Conservation (phyloP, 257 asterid species). For the Jasminum sambac region DNA sequence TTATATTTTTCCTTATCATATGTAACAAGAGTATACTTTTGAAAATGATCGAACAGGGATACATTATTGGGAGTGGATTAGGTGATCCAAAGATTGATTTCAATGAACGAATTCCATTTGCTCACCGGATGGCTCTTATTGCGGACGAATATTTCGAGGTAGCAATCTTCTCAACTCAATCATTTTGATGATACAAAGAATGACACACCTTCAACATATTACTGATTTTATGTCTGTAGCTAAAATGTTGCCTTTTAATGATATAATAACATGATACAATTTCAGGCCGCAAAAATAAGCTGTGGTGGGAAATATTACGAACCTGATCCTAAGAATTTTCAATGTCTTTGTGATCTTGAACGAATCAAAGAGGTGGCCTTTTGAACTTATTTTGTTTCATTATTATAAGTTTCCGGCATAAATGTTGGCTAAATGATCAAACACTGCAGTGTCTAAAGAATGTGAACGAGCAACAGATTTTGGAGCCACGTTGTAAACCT, state of each 20-base stretch:
- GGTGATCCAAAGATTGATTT: neutral
- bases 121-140: constrained; percentile 51
- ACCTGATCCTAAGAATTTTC: constrained; percentile 36
- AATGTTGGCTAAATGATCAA: neutral
- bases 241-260: neutral
- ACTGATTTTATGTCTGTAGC: neutral
- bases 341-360: constrained; percentile 33
- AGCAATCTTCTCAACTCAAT: neutral
- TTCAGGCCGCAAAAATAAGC: constrained; percentile 42
- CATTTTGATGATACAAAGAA: neutral
- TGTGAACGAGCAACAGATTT: neutral
- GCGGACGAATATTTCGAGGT: constrained; percentile 52
- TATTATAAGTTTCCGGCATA: neutral
- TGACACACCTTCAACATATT: neutral
- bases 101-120: constrained; percentile 40
- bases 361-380: constrained; percentile 28
- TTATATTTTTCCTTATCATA: neutral
- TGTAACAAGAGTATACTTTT: neutral
- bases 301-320: constrained; percentile 40
- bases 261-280: neutral
- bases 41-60: constrained; percentile 40
- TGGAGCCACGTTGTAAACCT: constrained; percentile 46
- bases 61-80: constrained; percentile 39
- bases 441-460: constrained; percentile 32
- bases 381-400: neutral